Conservation (phyloP, 2,329 filamentous ascomycete genomes). For the Diaporthe nobilis region DNA sequence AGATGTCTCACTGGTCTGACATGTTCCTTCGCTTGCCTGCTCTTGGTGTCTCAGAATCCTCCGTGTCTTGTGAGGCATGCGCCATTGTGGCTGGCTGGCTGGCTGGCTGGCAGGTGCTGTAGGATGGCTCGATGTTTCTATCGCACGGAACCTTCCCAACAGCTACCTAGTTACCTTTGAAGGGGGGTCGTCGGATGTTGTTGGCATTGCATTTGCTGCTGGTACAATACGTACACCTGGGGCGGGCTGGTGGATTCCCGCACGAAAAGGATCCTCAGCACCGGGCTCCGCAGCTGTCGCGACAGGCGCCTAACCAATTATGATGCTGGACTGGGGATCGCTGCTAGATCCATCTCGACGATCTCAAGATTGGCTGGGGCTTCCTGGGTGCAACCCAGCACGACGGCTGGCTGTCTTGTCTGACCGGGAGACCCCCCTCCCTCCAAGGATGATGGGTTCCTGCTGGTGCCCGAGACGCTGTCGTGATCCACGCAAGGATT, state of each 20-base stretch:
- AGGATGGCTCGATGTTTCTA: slow-evolving; percentile 5
- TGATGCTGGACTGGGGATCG: slow-evolving; percentile 40
- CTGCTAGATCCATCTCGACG: slow-evolving; percentile 40
- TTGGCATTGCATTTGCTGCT: slow-evolving; percentile 23
- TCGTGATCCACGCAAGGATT: slow-evolving; percentile 35
- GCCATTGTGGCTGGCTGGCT: neutral
- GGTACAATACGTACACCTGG: slow-evolving; percentile 1
- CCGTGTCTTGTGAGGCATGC: slow-evolving; percentile 5
- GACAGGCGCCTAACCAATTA: slow-evolving; percentile 39
- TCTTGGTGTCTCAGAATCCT: slow-evolving; percentile 22
- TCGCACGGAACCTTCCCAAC: neutral
- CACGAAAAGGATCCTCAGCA: slow-evolving; percentile 26
- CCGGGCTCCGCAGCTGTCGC: slow-evolving; percentile 37
- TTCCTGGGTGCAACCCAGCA: slow-evolving; percentile 24
- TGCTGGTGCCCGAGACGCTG: slow-evolving; percentile 31
- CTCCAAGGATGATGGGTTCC: slow-evolving; percentile 12
- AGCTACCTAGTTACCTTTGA: neutral
- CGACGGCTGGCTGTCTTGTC: slow-evolving; percentile 26
- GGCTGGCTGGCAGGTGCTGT: neutral
- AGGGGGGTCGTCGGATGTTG: slow-evolving; percentile 8
- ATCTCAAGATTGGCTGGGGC: slow-evolving; percentile 38
- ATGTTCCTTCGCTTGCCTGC: slow-evolving; percentile 9
- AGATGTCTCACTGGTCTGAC: slow-evolving; percentile 17
- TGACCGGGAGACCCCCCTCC: slow-evolving; percentile 19
- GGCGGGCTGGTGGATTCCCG: slow-evolving; percentile 23